phyloP scores from a whole-genome alignment of 2,329 filamentous ascomycete species.

The Stachybotrys echinatus region DNA sequence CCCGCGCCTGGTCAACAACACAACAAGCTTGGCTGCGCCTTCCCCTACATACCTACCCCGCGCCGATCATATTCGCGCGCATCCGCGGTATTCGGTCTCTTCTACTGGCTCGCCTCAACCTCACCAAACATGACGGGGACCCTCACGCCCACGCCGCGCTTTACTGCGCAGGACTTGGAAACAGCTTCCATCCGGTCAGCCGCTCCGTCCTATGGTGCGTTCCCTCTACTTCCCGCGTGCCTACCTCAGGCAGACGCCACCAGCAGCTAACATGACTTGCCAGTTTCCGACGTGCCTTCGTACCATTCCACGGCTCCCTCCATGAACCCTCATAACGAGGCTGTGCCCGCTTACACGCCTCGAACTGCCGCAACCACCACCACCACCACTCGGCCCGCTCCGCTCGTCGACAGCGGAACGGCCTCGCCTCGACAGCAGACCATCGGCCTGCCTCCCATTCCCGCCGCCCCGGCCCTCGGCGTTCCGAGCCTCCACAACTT shows the following conservation, averaged over 20 bases:
- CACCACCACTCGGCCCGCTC: constrained; percentile 8
- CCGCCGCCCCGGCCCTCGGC: constrained; percentile 29
- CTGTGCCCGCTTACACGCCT: constrained; percentile 47
- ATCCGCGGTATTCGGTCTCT: not conserved
- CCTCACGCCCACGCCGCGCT: constrained; percentile 23
- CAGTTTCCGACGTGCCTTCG: constrained; percentile 54
- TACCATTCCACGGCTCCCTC: constrained; percentile 46
- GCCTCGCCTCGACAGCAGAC: constrained; percentile 24
- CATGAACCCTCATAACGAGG: constrained; percentile 35
- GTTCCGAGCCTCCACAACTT: constrained; percentile 45
- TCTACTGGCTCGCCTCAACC: not conserved
- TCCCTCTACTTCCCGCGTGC: constrained; percentile 1
- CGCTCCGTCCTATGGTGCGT: constrained; percentile 63
- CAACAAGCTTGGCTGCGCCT: too few species aligned
- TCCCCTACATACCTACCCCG: not conserved
- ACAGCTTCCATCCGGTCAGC: constrained; percentile 62
- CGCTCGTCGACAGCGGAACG: constrained; percentile 13
- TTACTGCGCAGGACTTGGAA: constrained; percentile 54
- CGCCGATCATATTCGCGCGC: not conserved
- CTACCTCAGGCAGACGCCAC: too few species aligned
- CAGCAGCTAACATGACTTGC: too few species aligned
- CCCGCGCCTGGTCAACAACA: too few species aligned
- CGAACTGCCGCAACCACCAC: not conserved
- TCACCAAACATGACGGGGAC: constrained; percentile 23
- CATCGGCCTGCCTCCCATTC: constrained; percentile 46